Evolutionary conservation across 441 rosid genomes (phyloP), one percentile per base, ranked within the genome.

Genomic region (Populus hybrid): DNA sequence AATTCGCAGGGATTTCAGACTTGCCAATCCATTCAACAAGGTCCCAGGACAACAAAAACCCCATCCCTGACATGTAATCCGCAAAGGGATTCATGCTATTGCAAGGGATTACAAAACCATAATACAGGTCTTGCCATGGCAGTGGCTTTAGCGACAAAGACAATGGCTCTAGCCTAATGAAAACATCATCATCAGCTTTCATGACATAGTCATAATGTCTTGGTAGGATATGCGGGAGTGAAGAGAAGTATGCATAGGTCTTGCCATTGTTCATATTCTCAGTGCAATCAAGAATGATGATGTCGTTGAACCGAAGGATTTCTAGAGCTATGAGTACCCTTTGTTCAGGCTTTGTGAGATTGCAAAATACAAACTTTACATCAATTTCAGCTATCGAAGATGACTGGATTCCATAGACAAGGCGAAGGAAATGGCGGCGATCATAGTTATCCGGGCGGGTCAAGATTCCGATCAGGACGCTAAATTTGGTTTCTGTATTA

Each of bases 31-130:
- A 88, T 53, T 85, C 84, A 18, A 88, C 84, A 18, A 86, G 70
- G 63, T 86, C 87, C 89, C 89, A 86, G 0, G 89, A 88, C 6
- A 86, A 10, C 69, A 82, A 34, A 66, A 79, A 87, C 23, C 88
- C 88, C 88, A 87, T 88, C n/a, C 88, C 86, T 1, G 85, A 86
- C 88, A 86, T 88, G 81, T 88, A 88, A 32, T 83, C 82, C 79
- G 57, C 66, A 18, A 30, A 78, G 0, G 89, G 85, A 72, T 85
- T 84, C 80, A 66, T 84, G 79, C 87, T 84, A 0, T 10, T 26
- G 50, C 88, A 87, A 1, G 87, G 88, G 24, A 88, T 83, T 35
- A 81, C 86, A 16, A 80, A 87, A 2, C 87, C 87, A 6, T 85
- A 86, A 75, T 87, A 87, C 78, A 87, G 53, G 72, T 85, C 85